Evolutionary conservation across 2,329 filamentous ascomycete genomes (phyloP).

Genomic region (Diaporthe helianthi): DNA sequence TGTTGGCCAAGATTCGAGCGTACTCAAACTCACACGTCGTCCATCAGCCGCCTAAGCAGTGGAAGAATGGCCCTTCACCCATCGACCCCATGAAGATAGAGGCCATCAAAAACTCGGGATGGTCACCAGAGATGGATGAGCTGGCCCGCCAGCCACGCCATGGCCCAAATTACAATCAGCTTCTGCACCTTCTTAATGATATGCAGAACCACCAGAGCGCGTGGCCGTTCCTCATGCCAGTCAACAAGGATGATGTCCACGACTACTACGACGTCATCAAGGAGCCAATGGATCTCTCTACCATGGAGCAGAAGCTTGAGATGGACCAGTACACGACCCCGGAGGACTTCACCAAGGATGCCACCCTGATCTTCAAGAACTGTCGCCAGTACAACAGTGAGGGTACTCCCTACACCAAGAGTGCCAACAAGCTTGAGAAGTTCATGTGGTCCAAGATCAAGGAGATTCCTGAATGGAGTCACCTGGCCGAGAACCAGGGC

Average conservation of each 20-base stretch:
- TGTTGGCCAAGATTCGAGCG: slow-evolving; percentile 92
- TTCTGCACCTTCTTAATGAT: slow-evolving; percentile 91
- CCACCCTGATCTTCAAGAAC: slow-evolving; percentile 90
- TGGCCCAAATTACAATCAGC: slow-evolving; percentile 93
- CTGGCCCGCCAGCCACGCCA: slow-evolving; percentile 93
- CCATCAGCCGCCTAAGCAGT: slow-evolving; percentile 84
- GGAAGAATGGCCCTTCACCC: slow-evolving; percentile 74
- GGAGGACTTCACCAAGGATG: slow-evolving; percentile 91
- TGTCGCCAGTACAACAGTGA: slow-evolving; percentile 97
- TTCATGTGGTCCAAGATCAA: slow-evolving; percentile 95
- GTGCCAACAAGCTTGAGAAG: slow-evolving; percentile 89
- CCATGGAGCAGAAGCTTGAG: slow-evolving; percentile 95
- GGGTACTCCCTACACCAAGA: slow-evolving; percentile 93
- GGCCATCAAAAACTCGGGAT: slow-evolving; percentile 90
- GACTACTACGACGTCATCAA: slow-evolving; percentile 99
- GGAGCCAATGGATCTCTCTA: slow-evolving; percentile 94
- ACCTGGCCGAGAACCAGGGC: slow-evolving; percentile 50
- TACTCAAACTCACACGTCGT: slow-evolving; percentile 89
- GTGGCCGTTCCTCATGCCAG: slow-evolving; percentile 94
- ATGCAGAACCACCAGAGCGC: slow-evolving; percentile 92
- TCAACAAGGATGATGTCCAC: slow-evolving; percentile 95
- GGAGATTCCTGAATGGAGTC: slow-evolving; percentile 91
- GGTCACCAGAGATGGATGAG: slow-evolving; percentile 98
- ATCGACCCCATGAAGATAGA: slow-evolving; percentile 89
- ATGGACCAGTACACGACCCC: slow-evolving; percentile 90